phyloP scores from a whole-genome alignment of 257 asterid species.

The Solanum corneliomulleri region DNA sequence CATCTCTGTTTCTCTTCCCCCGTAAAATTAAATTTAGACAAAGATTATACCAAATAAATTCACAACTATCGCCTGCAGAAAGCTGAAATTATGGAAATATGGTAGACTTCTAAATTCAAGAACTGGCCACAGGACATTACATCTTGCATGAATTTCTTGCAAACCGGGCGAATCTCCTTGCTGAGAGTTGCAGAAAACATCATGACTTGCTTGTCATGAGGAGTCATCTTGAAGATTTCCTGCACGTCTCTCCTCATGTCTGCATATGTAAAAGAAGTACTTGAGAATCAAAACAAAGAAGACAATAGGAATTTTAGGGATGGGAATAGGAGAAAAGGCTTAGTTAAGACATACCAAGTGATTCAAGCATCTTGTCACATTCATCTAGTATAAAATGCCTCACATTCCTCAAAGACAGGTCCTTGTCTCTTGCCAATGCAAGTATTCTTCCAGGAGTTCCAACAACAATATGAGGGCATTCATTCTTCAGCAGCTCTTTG shows the following conservation, averaged over 20 bases:
- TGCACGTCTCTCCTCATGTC: constrained; percentile 97
- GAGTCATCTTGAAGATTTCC: constrained; percentile 89
- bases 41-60: not conserved
- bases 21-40: not conserved
- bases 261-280: constrained; percentile 3
- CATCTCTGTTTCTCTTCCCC: not conserved
- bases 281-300: not conserved
- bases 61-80: constrained; percentile 25
- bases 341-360: constrained; percentile 50
- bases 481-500: constrained; percentile 82
- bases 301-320: not conserved
- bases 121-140: constrained; percentile 81
- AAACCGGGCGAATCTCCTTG: constrained; percentile 91
- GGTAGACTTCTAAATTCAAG: constrained; percentile 57
- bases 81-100: constrained; percentile 40
- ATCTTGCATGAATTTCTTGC: constrained; percentile 97
- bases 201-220: constrained; percentile 94
- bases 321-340: not conserved
- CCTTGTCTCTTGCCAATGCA: constrained; percentile 72
- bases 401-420: constrained; percentile 66
- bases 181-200: constrained; percentile 93
- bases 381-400: constrained; percentile 88
- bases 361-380: constrained; percentile 92
- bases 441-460: constrained; percentile 90
- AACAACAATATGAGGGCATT: constrained; percentile 85